Evolutionary conservation across 805 yeast species (phyloP).

Genomic region (Scheffersomyces lignosus): DNA sequence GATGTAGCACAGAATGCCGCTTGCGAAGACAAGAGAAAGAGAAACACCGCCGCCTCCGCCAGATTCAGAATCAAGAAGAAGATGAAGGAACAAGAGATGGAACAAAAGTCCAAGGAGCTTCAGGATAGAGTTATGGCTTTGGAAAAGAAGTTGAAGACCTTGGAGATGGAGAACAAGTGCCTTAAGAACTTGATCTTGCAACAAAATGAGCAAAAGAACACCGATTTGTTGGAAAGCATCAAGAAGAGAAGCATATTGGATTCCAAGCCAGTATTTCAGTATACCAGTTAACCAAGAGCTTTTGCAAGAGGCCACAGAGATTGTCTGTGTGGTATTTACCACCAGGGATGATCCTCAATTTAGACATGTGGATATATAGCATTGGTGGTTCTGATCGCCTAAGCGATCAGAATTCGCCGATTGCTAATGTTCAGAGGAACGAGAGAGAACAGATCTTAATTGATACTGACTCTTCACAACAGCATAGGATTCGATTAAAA

Average conservation of each 20-base stretch:
- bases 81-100: slow-evolving; percentile 89
- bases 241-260: slow-evolving; percentile 25
- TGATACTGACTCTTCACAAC: too few species aligned
- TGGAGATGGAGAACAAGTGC: slow-evolving; percentile 92
- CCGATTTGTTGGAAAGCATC: slow-evolving; percentile 27
- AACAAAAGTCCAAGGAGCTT: slow-evolving; percentile 68
- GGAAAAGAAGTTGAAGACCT: slow-evolving; percentile 73
- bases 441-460: too few species aligned
- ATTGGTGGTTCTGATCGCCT: neutral
- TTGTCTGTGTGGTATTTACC: neutral
- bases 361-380: slow-evolving; percentile 1
- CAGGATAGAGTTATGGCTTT: slow-evolving; percentile 63
- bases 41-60: slow-evolving; percentile 94
- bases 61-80: slow-evolving; percentile 91
- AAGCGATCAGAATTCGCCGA: slow-evolving; percentile 1
- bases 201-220: slow-evolving; percentile 49
- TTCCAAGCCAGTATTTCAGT: slow-evolving; percentile 25
- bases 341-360: neutral
- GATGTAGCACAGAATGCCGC: slow-evolving; percentile 17
- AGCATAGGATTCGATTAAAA: slow-evolving; percentile 23
- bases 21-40: slow-evolving; percentile 72
- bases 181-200: slow-evolving; percentile 81
- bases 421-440: too few species aligned
- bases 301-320: too few species aligned
- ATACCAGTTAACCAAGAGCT: slow-evolving; percentile 27